phyloP scores from a whole-genome alignment of 2,329 filamentous ascomycete genomes.

The Aspergillus pseudoviridinutans region DNA sequence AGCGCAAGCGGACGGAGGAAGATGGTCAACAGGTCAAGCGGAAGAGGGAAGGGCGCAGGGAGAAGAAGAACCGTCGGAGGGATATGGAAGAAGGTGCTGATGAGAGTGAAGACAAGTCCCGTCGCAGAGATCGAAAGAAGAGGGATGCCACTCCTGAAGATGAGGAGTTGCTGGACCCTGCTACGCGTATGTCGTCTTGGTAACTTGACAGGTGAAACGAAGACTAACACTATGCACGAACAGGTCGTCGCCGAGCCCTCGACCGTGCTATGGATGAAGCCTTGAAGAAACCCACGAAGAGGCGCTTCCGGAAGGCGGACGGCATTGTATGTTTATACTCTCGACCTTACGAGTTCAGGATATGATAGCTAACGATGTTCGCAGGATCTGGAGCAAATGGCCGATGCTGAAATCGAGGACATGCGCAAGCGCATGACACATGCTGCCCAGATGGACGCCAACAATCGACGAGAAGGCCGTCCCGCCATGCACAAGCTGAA shows the following conservation, averaged over 20 bases:
- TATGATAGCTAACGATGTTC: constrained; percentile 10
- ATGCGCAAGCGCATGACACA: constrained; percentile 88
- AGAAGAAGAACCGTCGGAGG: constrained; percentile 65
- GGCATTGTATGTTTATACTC: constrained; percentile 64
- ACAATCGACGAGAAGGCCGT: constrained; percentile 71
- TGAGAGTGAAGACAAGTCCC: constrained; percentile 45
- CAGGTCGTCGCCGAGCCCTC: constrained; percentile 71
- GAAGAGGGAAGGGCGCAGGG: constrained; percentile 52
- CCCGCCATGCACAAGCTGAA: constrained; percentile 91
- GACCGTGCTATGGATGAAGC: constrained; percentile 85
- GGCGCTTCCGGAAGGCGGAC: constrained; percentile 71
- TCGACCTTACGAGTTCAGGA: neutral
- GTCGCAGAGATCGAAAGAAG: constrained; percentile 50
- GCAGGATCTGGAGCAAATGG: constrained; percentile 82
- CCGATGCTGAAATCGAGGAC: constrained; percentile 82
- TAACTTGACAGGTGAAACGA: neutral
- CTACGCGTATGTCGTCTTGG: constrained; percentile 61
- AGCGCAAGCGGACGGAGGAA: constrained; percentile 60
- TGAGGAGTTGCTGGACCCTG: constrained; percentile 75
- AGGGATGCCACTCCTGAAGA: constrained; percentile 57
- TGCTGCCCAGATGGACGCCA: constrained; percentile 81
- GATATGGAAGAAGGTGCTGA: constrained; percentile 58
- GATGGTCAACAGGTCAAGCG: constrained; percentile 68
- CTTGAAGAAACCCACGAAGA: constrained; percentile 72
- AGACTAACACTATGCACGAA: neutral